phyloP scores from a whole-genome alignment of 2,329 filamentous ascomycete species.

The Beauveria australis region DNA sequence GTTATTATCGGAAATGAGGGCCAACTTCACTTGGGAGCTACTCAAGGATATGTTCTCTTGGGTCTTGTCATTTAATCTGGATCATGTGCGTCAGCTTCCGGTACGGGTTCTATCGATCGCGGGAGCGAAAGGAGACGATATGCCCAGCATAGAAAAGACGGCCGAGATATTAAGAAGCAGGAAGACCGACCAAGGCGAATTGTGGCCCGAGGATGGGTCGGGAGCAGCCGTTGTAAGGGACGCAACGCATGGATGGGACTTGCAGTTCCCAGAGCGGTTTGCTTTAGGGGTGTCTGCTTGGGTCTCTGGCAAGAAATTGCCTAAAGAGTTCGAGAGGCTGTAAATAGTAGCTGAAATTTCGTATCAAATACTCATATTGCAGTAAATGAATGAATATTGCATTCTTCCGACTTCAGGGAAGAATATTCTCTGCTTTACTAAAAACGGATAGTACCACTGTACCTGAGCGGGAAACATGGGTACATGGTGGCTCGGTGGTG shows the following conservation, averaged over 20 bases:
- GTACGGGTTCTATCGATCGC: conserved; percentile 16
- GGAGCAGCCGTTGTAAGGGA: conserved; percentile 20
- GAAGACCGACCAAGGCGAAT: neutral
- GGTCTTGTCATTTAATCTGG: neutral
- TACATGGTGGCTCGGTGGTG: too few species aligned
- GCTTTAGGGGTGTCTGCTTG: conserved; percentile 28
- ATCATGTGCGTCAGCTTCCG: neutral
- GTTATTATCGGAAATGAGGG: neutral
- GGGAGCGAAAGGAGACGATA: conserved; percentile 25
- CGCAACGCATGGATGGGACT: conserved; percentile 32
- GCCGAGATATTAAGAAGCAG: conserved; percentile 17
- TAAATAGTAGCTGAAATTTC: too few species aligned
- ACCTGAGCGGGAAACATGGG: too few species aligned
- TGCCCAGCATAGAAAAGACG: conserved; percentile 23
- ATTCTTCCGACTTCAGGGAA: too few species aligned
- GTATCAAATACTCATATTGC: too few species aligned
- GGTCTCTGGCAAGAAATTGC: conserved; percentile 22
- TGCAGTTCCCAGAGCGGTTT: conserved; percentile 32
- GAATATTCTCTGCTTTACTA: too few species aligned
- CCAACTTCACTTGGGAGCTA: neutral
- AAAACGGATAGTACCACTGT: too few species aligned
- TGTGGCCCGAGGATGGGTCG: neutral
- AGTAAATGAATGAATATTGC: too few species aligned
- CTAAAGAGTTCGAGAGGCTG: conserved; percentile 18
- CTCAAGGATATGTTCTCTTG: neutral